Evolutionary conservation across 2,329 filamentous ascomycete genomes (phyloP).

Genomic region (Clarireedia homoeocarpa): DNA sequence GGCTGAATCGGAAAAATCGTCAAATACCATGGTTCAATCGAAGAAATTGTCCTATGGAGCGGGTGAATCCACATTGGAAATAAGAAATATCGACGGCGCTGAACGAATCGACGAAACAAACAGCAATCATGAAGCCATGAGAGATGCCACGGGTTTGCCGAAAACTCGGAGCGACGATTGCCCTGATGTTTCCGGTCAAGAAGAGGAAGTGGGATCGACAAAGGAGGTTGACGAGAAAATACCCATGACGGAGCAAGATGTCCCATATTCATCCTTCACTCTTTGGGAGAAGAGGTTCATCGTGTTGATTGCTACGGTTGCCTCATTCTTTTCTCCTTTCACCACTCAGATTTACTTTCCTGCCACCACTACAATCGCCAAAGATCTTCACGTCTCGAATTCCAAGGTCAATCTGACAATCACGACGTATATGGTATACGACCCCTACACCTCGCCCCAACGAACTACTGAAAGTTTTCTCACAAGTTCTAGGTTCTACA

Average conservation of each 20-base stretch:
- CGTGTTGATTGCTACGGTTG: conserved; percentile 32
- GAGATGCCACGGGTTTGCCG: too few relatives aligned
- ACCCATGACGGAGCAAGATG: background rate
- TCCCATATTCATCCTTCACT: conserved; percentile 24
- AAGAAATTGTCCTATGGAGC: too few relatives aligned
- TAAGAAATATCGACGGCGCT: too few relatives aligned
- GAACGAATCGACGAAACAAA: too few relatives aligned
- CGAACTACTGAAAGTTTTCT: background rate
- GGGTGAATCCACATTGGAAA: too few relatives aligned
- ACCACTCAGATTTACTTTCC: conserved; percentile 49
- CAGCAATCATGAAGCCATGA: too few relatives aligned
- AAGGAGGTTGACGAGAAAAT: background rate
- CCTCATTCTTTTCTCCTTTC: conserved; percentile 29
- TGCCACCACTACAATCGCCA: conserved; percentile 40
- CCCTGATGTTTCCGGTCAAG: too few relatives aligned
- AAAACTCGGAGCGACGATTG: too few relatives aligned
- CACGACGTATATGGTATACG: conserved; percentile 32
- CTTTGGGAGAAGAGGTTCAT: conserved; percentile 35
- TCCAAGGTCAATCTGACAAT: conserved; percentile 32
- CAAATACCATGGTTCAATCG: too few relatives aligned
- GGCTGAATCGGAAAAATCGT: too few relatives aligned
- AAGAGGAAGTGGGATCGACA: too few relatives aligned
- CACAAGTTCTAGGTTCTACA: conserved; percentile 41
- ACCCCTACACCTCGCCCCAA: background rate
- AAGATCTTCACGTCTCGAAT: conserved; percentile 37